Percentiles rank a stretch among this genome's conserved stretches.
These are phyloP conservation scores for Termitomyces titanicus DNA, from an alignment of 768 basidiomycete genomes.

Conservation along the genomic window DNA sequence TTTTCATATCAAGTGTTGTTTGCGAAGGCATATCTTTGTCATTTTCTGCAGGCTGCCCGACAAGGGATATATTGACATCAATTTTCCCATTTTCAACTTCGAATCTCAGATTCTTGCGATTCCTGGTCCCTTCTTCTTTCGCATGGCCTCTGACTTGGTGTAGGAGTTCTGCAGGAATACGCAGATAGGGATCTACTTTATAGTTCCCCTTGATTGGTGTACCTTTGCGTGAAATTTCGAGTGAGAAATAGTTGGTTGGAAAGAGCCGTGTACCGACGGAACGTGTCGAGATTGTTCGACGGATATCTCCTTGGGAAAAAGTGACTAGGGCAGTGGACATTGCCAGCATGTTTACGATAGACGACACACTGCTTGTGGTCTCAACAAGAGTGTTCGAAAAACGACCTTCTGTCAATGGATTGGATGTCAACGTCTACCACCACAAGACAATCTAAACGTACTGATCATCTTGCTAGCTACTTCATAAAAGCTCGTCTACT, in stretches of 20 bases:
- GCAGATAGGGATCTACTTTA: slow-evolving; percentile 38
- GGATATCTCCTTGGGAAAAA: neutral
- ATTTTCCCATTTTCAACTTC: slow-evolving; percentile 38
- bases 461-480: slow-evolving; percentile 1
- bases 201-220: slow-evolving; percentile 32
- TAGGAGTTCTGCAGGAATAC: slow-evolving; percentile 33
- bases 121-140: slow-evolving; percentile 16
- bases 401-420: neutral
- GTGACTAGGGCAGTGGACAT: neutral
- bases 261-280: slow-evolving; percentile 7
- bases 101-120: slow-evolving; percentile 28
- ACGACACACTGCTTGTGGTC: neutral
- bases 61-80: slow-evolving; percentile 38
- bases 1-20: slow-evolving; percentile 28
- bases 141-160: slow-evolving; percentile 18
- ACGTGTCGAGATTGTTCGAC: neutral
- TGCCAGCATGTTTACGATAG: neutral
- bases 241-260: slow-evolving; percentile 28
- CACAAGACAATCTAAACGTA: neutral
- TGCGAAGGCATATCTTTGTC: slow-evolving; percentile 10
- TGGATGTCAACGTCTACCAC: neutral
- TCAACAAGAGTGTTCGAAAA: neutral
- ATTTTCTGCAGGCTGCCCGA: slow-evolving; percentile 15
- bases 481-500: neutral
- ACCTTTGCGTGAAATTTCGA: slow-evolving; percentile 29